phyloP scores from a whole-genome alignment of 2,329 filamentous ascomycete species.

The Penicillium polonicum region DNA sequence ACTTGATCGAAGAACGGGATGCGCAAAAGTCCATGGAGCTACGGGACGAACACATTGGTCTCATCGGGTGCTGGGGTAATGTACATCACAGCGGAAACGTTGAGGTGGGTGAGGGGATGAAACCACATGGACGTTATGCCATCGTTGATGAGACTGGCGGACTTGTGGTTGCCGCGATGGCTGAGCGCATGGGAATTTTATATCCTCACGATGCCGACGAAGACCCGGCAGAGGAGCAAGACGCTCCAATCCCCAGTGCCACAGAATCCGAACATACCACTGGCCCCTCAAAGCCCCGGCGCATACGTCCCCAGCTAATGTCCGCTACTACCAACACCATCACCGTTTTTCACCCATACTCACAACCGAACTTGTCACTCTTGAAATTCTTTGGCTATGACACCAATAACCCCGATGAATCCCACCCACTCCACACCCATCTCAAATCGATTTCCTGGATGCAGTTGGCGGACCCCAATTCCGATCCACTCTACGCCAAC shows the following conservation, averaged over 20 bases:
- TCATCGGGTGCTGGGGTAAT: constrained; percentile 87
- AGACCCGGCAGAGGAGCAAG: constrained; percentile 13
- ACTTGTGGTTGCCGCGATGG: constrained; percentile 75
- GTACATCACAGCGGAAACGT: constrained; percentile 67
- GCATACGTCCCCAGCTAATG: constrained; percentile 31
- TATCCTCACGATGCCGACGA: constrained; percentile 48
- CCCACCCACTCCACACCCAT: constrained; percentile 77
- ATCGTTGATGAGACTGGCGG: constrained; percentile 86
- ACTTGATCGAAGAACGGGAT: constrained; percentile 77
- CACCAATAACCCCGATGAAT: constrained; percentile 59
- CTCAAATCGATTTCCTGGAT: constrained; percentile 88
- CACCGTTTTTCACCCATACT: constrained; percentile 55
- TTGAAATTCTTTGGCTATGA: constrained; percentile 91
- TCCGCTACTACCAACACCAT: constrained; percentile 59
- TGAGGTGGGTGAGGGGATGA: constrained; percentile 25
- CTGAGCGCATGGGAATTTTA: constrained; percentile 83
- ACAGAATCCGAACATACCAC: constrained; percentile 11
- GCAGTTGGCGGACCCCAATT: constrained; percentile 74
- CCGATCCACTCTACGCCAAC: constrained; percentile 70
- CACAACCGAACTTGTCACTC: constrained; percentile 84
- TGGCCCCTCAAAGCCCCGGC: constrained; percentile 26
- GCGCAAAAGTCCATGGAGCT: constrained; percentile 78
- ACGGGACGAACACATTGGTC: constrained; percentile 75
- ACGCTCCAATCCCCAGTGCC: neutral
- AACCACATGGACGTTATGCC: constrained; percentile 66